Conservation (phyloP, 371 early-diverging fungal species). For the Haplosporangium sp. region DNA sequence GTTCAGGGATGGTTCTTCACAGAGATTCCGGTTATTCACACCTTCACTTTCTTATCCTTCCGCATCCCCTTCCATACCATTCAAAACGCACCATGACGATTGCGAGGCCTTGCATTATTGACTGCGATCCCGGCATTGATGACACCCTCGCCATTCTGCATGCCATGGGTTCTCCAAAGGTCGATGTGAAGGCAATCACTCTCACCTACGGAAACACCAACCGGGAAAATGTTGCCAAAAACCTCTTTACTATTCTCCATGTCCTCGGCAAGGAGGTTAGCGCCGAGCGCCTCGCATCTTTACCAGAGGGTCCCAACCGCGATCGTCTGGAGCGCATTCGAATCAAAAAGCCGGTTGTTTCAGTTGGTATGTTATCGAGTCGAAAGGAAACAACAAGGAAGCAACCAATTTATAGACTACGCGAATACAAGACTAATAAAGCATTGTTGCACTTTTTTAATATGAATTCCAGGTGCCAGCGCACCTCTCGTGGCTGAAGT, state of each 20-base stretch:
- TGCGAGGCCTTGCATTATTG: constrained; percentile 43
- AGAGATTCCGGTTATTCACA: too few relatives aligned
- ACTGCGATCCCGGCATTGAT: constrained; percentile 61
- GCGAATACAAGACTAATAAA: too few relatives aligned
- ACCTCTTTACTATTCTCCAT: constrained; percentile 48
- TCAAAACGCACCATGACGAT: constrained; percentile 10
- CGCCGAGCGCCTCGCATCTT: constrained; percentile 43
- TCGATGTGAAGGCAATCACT: constrained; percentile 63
- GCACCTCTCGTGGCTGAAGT: constrained; percentile 54
- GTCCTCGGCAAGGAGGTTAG: constrained; percentile 53
- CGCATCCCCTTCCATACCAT: not conserved
- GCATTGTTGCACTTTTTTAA: not conserved
- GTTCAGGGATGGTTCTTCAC: too few relatives aligned
- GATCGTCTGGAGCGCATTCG: constrained; percentile 42
- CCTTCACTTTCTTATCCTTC: too few relatives aligned
- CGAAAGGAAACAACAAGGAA: too few relatives aligned
- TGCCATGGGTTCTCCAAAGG: constrained; percentile 59
- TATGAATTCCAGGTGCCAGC: constrained; percentile 45
- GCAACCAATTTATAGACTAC: not conserved
- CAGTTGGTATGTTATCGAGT: constrained; percentile 55
- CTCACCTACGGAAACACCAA: constrained; percentile 65
- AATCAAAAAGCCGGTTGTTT: constrained; percentile 55
- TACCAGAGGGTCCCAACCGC: constrained; percentile 25
- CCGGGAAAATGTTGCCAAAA: constrained; percentile 43
- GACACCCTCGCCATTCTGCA: constrained; percentile 64